Evolutionary conservation across 192 early-diverging fungal genomes (phyloP).

Genomic region (Linnemannia zychae): DNA sequence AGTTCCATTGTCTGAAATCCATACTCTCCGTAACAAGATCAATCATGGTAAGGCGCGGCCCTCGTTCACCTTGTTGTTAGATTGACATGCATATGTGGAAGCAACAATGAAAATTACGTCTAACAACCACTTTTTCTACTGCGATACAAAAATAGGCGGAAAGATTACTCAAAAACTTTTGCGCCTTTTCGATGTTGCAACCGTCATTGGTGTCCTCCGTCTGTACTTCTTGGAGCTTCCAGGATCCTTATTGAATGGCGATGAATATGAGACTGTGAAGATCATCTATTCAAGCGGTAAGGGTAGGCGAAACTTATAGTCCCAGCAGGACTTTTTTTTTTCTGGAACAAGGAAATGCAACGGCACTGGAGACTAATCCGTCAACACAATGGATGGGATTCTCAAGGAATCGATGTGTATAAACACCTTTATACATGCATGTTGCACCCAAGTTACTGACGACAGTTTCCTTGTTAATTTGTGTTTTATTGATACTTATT

Average conservation of each 20-base stretch:
- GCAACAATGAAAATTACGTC: background rate
- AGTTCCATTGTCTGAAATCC: constrained; percentile 68
- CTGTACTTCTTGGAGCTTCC: constrained; percentile 83
- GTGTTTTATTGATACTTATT: background rate
- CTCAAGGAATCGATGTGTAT: background rate
- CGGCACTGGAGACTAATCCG: background rate
- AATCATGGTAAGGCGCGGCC: constrained; percentile 63
- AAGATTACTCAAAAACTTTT: constrained; percentile 69
- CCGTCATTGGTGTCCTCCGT: constrained; percentile 71
- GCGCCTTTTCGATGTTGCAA: constrained; percentile 65
- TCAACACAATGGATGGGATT: background rate
- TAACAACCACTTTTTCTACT: background rate
- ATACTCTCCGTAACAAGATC: constrained; percentile 73
- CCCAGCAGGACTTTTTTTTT: background rate
- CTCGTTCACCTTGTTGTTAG: background rate
- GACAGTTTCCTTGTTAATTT: too few relatives aligned
- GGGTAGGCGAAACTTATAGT: background rate
- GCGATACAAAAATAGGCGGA: constrained; percentile 39
- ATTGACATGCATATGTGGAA: background rate
- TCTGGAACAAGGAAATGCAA: background rate
- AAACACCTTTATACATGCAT: background rate
- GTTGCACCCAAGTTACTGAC: background rate
- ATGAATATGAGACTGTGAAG: constrained; percentile 77
- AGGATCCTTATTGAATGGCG: constrained; percentile 74
- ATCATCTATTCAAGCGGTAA: constrained; percentile 73